These are phyloP conservation scores for Euphorbia peplus DNA, from an alignment of 345 rosid species.

Conservation along the genomic window DNA sequence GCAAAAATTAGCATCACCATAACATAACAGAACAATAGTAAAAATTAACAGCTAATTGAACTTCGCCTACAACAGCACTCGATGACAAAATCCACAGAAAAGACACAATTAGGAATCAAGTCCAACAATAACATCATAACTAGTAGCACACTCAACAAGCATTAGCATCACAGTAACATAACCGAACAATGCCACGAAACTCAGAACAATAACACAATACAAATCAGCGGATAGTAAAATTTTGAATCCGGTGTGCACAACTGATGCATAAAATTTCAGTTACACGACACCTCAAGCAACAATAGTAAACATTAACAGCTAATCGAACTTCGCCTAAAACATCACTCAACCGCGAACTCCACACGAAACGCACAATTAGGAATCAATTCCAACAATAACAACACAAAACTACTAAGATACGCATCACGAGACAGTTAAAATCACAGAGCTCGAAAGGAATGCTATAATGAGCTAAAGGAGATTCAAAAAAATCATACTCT, in stretches of 20 bases:
- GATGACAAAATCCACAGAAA: no score
- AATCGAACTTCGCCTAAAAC: neutral
- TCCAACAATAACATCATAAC: no score
- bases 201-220: neutral
- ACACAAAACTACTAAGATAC: neutral
- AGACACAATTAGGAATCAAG: no score
- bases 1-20: neutral
- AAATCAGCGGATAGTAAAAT: neutral
- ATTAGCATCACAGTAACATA: no score
- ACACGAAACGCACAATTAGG: neutral
- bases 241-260: neutral
- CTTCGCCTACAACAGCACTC: no score
- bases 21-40: neutral
- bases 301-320: neutral
- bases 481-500: slow-evolving; percentile 38
- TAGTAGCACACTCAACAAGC: no score
- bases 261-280: neutral
- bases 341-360: neutral
- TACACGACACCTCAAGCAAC: neutral
- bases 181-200: no score
- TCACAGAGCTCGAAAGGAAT: no score
- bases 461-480: neutral
- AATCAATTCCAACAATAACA: neutral
- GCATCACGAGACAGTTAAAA: no score
- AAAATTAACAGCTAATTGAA: no score